Percentiles rank a stretch among this genome's conserved stretches.
phyloP scores from a whole-genome alignment of 2,329 filamentous ascomycete species.

The Colletotrichum lupini region DNA sequence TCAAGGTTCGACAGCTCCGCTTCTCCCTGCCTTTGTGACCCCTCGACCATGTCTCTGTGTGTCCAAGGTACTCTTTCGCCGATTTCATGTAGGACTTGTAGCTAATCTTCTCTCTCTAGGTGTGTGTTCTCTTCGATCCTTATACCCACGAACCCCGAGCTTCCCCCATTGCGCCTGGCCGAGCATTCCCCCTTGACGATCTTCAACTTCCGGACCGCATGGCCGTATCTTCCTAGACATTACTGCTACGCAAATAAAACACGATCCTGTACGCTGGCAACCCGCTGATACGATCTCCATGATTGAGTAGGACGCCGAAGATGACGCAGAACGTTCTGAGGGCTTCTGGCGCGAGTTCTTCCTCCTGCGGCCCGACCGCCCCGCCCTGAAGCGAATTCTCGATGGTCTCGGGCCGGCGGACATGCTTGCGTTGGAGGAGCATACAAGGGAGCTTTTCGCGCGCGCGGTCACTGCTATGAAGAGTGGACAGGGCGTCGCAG shows the following conservation, averaged over 20 bases:
- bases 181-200: not conserved
- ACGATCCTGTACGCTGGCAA: not conserved
- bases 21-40: not conserved
- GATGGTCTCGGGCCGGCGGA: slow-evolving; percentile 78
- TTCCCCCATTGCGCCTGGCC: not conserved
- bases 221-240: not conserved
- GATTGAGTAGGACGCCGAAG: slow-evolving; percentile 62
- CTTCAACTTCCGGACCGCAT: not conserved
- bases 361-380: slow-evolving; percentile 82
- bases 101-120: not conserved
- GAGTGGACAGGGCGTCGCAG: slow-evolving; percentile 67
- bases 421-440: slow-evolving; percentile 79
- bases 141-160: not conserved
- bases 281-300: not conserved
- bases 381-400: slow-evolving; percentile 75
- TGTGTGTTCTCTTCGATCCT: not conserved
- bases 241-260: not conserved
- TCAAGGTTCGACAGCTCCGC: slow-evolving; percentile 67
- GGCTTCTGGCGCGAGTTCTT: slow-evolving; percentile 99
- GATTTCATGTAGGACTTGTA: too few relatives aligned
- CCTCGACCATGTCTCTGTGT: not conserved
- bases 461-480: slow-evolving; percentile 78
- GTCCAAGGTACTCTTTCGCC: not conserved
- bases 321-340: slow-evolving; percentile 78
- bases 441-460: slow-evolving; percentile 82